Percentiles rank a stretch among this genome's conserved stretches.
Conservation (phyloP, 2,329 filamentous ascomycete species). For the Incumbomyces delicatus region DNA sequence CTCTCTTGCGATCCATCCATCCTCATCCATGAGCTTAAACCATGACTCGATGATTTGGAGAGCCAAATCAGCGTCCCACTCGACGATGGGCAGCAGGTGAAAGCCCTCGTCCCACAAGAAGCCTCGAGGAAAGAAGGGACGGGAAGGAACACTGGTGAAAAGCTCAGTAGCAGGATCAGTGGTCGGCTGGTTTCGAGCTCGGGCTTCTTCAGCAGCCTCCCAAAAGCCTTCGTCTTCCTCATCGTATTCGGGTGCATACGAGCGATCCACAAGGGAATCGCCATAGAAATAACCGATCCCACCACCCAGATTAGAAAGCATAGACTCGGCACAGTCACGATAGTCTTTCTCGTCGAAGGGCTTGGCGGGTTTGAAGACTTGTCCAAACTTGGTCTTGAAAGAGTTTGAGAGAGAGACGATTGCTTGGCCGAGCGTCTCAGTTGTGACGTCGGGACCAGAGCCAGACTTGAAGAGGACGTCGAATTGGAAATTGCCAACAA, state of each 20-base stretch:
- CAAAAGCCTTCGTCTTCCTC: slow-evolving; percentile 94
- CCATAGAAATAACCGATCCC: slow-evolving; percentile 95
- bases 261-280: slow-evolving; percentile 77
- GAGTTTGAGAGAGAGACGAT: slow-evolving; percentile 56
- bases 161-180: slow-evolving; percentile 77
- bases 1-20: slow-evolving; percentile 95
- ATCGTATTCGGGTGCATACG: slow-evolving; percentile 84
- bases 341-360: slow-evolving; percentile 70
- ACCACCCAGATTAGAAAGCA: slow-evolving; percentile 89
- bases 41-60: slow-evolving; percentile 85
- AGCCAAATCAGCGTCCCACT: slow-evolving; percentile 87
- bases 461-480: slow-evolving; percentile 82
- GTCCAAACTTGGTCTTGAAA: slow-evolving; percentile 66
- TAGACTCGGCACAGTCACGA: slow-evolving; percentile 68
- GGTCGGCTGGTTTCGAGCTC: slow-evolving; percentile 56
- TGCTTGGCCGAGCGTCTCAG: slow-evolving; percentile 58
- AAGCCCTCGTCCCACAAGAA: slow-evolving; percentile 99
- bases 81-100: slow-evolving; percentile 78
- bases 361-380: slow-evolving; percentile 60
- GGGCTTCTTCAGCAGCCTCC: slow-evolving; percentile 77
- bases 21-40: slow-evolving; percentile 92
- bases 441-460: slow-evolving; percentile 49
- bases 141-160: slow-evolving; percentile 82
- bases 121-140: slow-evolving; percentile 90
- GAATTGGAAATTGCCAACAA: slow-evolving; percentile 81